Evolutionary conservation across 139 green algal species (phyloP), one percentile per base, ranked within the genome.

Genomic region (Chlamydomonas sp.): DNA sequence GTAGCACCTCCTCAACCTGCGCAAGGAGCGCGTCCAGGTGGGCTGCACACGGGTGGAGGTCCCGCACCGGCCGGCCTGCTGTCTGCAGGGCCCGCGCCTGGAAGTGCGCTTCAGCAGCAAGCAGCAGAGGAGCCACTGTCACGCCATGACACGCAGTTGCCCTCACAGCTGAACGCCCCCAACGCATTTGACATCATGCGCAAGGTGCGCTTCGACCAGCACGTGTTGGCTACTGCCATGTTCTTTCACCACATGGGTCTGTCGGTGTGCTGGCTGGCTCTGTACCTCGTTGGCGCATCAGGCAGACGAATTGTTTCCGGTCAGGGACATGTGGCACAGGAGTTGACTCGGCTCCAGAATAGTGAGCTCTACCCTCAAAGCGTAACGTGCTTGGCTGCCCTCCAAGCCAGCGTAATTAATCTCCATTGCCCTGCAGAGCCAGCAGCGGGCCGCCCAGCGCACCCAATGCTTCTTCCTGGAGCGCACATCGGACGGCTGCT

Each of bases 381-480:
- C 67, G 8, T n/a, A 5, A 63, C 6, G 57, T 20, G 5, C 49
- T 4, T 14, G 4, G 9, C 49, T n/a, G 2, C 49, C 49, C 57
- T 3, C 74, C 18, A 5, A 49, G 31, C 31, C 31, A 49, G 31
- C 31, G 31, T 49, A 49, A 49, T 49, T 49, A 7, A 9, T n/a
- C 74, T 57, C 15, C 5, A 9, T 7, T 6, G 4, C 59, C 16
- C 61, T 8, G 12, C 83, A 87, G 83, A 75, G 83, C 61, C 83
- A 87, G 73, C 83, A 74, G 31, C 83, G 83, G 7, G 83, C 73
- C 31, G 83, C 83, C 3, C 62, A 62, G 0, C 83, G 73, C 73
- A 73, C 62, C 74, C 84, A 88, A 3, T 83, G 49, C 49, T 88
- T 88, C 64, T 88, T 72, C 63, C 49, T 88, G 84, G 84, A 88